These are phyloP conservation scores for Podospora anserina DNA, from an alignment of 495 filamentous ascomycete species.

Conservation along the genomic window DNA sequence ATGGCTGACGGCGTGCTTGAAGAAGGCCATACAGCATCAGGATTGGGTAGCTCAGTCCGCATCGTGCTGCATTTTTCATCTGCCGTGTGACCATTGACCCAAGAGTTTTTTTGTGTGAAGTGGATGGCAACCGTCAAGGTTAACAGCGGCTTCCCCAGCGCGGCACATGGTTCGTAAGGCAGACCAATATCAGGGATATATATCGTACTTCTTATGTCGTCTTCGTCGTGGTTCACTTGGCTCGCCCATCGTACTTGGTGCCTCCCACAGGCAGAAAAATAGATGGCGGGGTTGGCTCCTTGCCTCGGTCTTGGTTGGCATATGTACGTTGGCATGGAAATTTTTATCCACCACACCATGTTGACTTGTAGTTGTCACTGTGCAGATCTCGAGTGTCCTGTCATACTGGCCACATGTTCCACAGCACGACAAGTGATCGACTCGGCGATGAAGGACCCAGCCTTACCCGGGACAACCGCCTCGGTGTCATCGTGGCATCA, in stretches of 20 bases:
- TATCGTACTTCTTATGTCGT: background rate
- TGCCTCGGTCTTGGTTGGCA: background rate
- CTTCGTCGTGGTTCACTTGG: background rate
- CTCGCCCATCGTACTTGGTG: background rate
- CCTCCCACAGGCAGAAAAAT: background rate
- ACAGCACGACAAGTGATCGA: background rate
- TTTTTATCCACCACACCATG: background rate
- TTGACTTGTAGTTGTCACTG: background rate
- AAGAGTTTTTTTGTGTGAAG: background rate
- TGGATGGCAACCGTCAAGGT: background rate
- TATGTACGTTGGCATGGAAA: background rate
- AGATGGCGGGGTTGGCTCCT: background rate
- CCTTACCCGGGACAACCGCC: background rate
- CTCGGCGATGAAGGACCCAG: conserved; percentile 1
- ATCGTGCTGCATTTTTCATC: background rate
- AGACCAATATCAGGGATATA: conserved; percentile 9
- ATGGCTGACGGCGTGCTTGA: background rate
- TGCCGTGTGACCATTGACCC: conserved; percentile 17
- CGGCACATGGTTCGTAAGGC: conserved; percentile 9
- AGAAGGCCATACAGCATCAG: background rate
- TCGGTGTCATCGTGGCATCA: background rate
- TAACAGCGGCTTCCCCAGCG: background rate
- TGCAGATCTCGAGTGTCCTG: background rate
- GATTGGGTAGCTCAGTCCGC: conserved; percentile 14
- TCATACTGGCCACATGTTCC: background rate